Percentiles rank a stretch among this genome's conserved stretches.
These are phyloP conservation scores for Hamamelis virginiana DNA, from an alignment of 164 flowering plant species.

Conservation along the genomic window DNA sequence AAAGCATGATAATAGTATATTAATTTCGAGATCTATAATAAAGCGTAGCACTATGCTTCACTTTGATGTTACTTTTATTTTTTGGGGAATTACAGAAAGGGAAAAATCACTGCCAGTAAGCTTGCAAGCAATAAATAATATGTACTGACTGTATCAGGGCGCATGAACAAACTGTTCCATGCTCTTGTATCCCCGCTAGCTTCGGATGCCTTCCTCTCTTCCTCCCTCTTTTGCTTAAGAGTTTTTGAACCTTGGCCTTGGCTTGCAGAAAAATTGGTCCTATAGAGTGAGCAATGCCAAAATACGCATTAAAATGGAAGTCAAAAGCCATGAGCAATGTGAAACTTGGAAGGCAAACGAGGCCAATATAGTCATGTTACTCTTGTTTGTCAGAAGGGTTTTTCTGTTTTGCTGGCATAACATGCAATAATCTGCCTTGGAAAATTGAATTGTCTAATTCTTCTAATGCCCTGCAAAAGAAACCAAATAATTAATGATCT, in stretches of 20 bases:
- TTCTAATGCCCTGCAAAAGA: conserved; percentile 69
- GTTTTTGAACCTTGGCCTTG: conserved; percentile 51
- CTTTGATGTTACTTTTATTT: no score
- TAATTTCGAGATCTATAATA: no score
- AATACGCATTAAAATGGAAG: neutral
- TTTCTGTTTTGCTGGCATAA: conserved; percentile 72
- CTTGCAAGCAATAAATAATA: no score
- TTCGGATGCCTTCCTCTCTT: conserved; percentile 80
- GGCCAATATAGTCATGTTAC: conserved; percentile 39
- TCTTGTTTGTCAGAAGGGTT: conserved; percentile 41
- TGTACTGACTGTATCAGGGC: conserved; percentile 75
- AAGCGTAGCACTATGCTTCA: no score
- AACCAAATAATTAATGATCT: conserved; percentile 6
- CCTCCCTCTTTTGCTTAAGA: conserved; percentile 71
- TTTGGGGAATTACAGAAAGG: no score
- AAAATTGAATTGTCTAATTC: conserved; percentile 79
- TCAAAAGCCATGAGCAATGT: neutral
- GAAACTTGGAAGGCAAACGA: neutral
- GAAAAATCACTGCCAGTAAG: no score
- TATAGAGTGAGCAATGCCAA: conserved; percentile 16
- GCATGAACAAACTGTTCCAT: conserved; percentile 93
- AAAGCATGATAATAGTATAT: no score
- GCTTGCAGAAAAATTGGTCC: conserved; percentile 25
- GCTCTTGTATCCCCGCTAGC: conserved; percentile 84
- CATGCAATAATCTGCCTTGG: conserved; percentile 91